phyloP scores from a whole-genome alignment of 495 filamentous ascomycete genomes.

The Annulohypoxylon bovei region DNA sequence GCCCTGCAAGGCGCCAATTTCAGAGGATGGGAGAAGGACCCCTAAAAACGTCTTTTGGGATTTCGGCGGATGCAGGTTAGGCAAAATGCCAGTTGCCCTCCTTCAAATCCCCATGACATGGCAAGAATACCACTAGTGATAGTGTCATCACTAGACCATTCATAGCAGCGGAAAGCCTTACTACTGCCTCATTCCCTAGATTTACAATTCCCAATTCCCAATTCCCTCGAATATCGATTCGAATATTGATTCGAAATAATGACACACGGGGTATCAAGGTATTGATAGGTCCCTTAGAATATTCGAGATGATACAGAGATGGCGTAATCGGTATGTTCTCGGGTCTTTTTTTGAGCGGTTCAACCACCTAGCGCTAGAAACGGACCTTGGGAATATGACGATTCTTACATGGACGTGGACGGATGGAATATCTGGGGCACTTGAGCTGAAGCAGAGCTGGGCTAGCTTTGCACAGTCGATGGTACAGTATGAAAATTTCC shows the following conservation, averaged over 20 bases:
- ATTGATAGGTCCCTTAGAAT: background rate
- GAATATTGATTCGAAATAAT: too few relatives aligned
- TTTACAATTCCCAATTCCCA: background rate
- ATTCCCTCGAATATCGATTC: background rate
- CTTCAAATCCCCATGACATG: conserved; percentile 34
- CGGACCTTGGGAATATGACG: conserved; percentile 34
- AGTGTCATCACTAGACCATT: conserved; percentile 10
- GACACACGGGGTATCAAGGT: background rate
- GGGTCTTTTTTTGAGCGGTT: conserved; percentile 36
- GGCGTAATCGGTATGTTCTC: conserved; percentile 42
- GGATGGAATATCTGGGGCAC: conserved; percentile 28
- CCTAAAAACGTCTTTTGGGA: conserved; percentile 27
- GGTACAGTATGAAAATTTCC: conserved; percentile 19
- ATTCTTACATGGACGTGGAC: conserved; percentile 21
- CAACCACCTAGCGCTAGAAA: conserved; percentile 26
- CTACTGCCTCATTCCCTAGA: background rate
- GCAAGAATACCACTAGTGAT: conserved; percentile 23
- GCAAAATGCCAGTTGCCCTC: conserved; percentile 38
- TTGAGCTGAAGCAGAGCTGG: conserved; percentile 40
- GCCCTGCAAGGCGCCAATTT: conserved; percentile 40
- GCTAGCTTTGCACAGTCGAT: conserved; percentile 26
- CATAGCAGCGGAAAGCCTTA: conserved; percentile 9
- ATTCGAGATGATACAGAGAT: conserved; percentile 26
- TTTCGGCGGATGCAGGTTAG: conserved; percentile 35
- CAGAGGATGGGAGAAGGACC: conserved; percentile 29